These are phyloP conservation scores for Terfezia boudieri DNA, from an alignment of 495 filamentous ascomycete species.

Conservation along the genomic window DNA sequence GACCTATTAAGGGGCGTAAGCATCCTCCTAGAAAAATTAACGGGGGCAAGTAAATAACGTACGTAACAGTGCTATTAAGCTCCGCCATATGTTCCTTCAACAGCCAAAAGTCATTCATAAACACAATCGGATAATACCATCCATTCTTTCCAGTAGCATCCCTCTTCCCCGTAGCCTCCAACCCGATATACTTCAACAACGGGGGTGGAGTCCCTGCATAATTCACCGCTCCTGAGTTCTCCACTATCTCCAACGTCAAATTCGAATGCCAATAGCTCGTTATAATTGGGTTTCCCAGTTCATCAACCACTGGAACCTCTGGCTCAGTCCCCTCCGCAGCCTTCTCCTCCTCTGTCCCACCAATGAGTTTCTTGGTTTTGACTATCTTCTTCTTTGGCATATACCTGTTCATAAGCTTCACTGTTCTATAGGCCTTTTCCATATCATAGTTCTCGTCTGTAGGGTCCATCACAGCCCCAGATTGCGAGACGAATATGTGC, in stretches of 20 bases:
- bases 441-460: slow-evolving; percentile 44
- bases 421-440: slow-evolving; percentile 55
- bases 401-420: slow-evolving; percentile 68
- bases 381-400: slow-evolving; percentile 71
- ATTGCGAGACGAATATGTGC: slow-evolving; percentile 68
- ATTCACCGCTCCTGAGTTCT: slow-evolving; percentile 45
- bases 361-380: slow-evolving; percentile 78
- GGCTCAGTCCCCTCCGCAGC: slow-evolving; percentile 18
- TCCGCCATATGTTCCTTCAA: slow-evolving; percentile 73
- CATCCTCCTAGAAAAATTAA: not conserved
- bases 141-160: slow-evolving; percentile 69
- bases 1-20: slow-evolving; percentile 1
- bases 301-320: slow-evolving; percentile 27
- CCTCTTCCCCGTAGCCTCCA: slow-evolving; percentile 50
- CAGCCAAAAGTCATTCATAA: slow-evolving; percentile 93
- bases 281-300: slow-evolving; percentile 38
- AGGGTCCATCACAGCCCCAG: slow-evolving; percentile 56
- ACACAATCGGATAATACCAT: slow-evolving; percentile 92
- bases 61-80: slow-evolving; percentile 74
- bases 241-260: slow-evolving; percentile 69
- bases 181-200: slow-evolving; percentile 47
- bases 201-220: slow-evolving; percentile 51
- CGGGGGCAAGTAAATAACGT: not conserved
- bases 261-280: slow-evolving; percentile 90
- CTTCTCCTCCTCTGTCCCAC: slow-evolving; percentile 27